Percentiles rank a stretch among this genome's conserved stretches.
Conservation (phyloP, 176 grass and related monocot species). For the Rhynchospora breviuscula region DNA sequence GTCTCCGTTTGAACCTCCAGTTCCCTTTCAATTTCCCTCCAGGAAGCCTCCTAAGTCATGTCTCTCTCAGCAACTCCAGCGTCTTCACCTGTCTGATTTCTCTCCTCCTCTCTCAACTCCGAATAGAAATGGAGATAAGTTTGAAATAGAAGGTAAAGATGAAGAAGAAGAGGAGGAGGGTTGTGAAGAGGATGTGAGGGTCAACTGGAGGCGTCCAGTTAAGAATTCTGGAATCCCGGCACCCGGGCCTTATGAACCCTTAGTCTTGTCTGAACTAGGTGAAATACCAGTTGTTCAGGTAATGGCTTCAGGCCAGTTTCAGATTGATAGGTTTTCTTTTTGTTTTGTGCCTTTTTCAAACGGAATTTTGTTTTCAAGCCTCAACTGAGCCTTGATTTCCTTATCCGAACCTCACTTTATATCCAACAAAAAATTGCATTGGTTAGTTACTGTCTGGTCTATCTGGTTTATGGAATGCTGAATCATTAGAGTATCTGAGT, state of each 20-base stretch:
- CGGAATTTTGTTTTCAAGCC: neutral
- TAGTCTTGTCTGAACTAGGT: conserved; percentile 54
- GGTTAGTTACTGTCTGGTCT: neutral
- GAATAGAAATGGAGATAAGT: conserved; percentile 5
- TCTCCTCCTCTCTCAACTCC: conserved; percentile 1
- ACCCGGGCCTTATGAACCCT: conserved; percentile 64
- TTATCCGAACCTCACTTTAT: neutral
- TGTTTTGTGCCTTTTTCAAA: neutral
- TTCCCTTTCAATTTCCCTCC: conserved; percentile 16
- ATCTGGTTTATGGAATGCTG: neutral
- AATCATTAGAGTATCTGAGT: neutral
- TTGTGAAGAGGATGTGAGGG: conserved; percentile 9
- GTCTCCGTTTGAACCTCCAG: neutral
- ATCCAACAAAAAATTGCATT: too few relatives aligned
- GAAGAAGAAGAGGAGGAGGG: conserved; percentile 15
- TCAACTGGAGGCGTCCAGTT: conserved; percentile 27
- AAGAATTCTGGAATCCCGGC: conserved; percentile 27
- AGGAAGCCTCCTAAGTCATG: conserved; percentile 68
- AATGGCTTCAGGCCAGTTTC: neutral
- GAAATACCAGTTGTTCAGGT: conserved; percentile 67
- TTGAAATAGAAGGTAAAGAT: neutral
- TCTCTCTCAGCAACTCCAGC: conserved; percentile 67
- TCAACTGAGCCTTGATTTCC: neutral
- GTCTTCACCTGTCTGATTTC: conserved; percentile 36
- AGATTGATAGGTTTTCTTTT: neutral